Evolutionary conservation across 345 rosid genomes (phyloP).

Genomic region (Eucalyptus regnans): DNA sequence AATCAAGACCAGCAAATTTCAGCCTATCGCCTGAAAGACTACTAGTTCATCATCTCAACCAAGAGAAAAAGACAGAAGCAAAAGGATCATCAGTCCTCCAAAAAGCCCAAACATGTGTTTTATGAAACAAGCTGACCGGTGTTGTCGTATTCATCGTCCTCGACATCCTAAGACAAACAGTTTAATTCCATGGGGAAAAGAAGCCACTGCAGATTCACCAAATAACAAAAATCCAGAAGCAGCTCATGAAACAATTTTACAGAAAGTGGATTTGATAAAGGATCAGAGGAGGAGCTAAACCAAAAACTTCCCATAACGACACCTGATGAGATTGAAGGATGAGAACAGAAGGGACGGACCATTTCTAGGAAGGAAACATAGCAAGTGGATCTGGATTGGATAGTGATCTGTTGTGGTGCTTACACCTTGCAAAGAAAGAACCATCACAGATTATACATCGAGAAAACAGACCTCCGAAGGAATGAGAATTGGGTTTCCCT

Average conservation of each 20-base stretch:
- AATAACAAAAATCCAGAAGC: neutral
- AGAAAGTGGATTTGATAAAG: too few relatives aligned
- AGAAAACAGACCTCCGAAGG: fast-evolving
- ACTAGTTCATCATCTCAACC: too few relatives aligned
- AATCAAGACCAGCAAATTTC: too few relatives aligned
- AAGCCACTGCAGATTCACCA: neutral
- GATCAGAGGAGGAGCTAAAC: too few relatives aligned
- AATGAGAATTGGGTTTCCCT: neutral
- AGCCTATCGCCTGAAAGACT: too few relatives aligned
- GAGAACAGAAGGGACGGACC: neutral
- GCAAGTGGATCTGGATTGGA: neutral
- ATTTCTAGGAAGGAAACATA: neutral
- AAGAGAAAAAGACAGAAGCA: too few relatives aligned
- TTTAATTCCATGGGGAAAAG: neutral
- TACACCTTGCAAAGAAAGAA: neutral
- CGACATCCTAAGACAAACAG: neutral
- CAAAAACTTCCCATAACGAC: too few relatives aligned
- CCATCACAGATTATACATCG: neutral
- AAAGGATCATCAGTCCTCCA: too few relatives aligned
- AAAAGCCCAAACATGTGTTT: too few relatives aligned
- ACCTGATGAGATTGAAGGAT: neutral
- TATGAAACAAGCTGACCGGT: too few relatives aligned
- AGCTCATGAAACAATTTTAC: too few relatives aligned
- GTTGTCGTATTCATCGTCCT: neutral
- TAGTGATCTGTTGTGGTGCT: neutral